phyloP scores from a whole-genome alignment of 1,284 basidiomycete species.

The Ustilago bromivora region DNA sequence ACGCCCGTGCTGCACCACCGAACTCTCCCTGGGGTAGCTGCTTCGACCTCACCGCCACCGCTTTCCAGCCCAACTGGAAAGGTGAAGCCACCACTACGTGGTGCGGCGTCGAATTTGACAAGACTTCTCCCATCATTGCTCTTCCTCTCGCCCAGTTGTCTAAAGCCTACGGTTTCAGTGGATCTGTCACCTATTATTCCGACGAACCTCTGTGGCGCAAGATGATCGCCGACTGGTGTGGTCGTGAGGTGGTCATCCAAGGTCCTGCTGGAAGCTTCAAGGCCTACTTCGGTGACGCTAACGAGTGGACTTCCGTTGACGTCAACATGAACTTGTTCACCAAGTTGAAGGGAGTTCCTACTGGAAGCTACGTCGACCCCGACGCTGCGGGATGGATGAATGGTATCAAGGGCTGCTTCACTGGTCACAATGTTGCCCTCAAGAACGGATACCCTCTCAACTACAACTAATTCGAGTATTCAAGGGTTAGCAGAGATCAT shows the following conservation, averaged over 20 bases:
- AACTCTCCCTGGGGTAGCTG: slow-evolving; percentile 51
- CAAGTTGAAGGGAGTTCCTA: slow-evolving; percentile 38
- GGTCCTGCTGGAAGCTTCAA: slow-evolving; percentile 45
- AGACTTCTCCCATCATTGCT: slow-evolving; percentile 43
- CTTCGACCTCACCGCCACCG: slow-evolving; percentile 48
- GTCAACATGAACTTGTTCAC: slow-evolving; percentile 50
- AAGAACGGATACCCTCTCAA: slow-evolving; percentile 40
- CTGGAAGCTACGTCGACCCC: slow-evolving; percentile 27
- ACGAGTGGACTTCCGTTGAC: slow-evolving; percentile 48
- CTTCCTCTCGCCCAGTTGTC: slow-evolving; percentile 45
- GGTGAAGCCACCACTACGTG: slow-evolving; percentile 51
- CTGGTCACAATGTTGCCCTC: slow-evolving; percentile 30
- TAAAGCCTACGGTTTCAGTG: slow-evolving; percentile 31
- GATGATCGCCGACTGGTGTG: slow-evolving; percentile 48
- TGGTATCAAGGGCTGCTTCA: slow-evolving; percentile 47
- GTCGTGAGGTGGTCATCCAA: slow-evolving; percentile 38
- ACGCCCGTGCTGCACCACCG: slow-evolving; percentile 38
- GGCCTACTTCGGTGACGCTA: slow-evolving; percentile 51
- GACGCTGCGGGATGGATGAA: slow-evolving; percentile 45
- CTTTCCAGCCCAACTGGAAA: slow-evolving; percentile 53
- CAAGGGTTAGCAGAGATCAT: too few species aligned
- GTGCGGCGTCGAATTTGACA: slow-evolving; percentile 51
- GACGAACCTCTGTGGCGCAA: slow-evolving; percentile 36
- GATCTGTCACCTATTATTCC: slow-evolving; percentile 47
- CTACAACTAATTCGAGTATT: slow-evolving; percentile 15